Conservation (phyloP, 2,329 filamentous ascomycete species). For the Fusarium sp. region DNA sequence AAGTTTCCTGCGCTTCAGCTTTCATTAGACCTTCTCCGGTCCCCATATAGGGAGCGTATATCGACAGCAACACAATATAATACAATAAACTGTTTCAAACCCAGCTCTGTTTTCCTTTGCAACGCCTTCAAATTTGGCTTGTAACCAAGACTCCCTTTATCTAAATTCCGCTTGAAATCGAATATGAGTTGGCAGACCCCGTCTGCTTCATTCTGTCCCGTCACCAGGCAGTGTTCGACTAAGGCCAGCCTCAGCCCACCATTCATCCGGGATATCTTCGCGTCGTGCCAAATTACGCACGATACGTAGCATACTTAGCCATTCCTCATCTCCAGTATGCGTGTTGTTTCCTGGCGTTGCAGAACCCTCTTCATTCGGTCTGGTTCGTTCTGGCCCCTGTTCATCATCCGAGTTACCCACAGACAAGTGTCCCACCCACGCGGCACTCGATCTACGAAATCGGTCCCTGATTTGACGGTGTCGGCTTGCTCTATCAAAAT, state of each 20-base stretch:
- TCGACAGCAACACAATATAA: constrained; percentile 19
- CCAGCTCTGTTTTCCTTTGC: constrained; percentile 14
- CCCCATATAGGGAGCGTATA: not conserved
- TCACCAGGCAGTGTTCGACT: constrained; percentile 65
- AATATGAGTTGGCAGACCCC: constrained; percentile 4
- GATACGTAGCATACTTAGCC: constrained; percentile 77
- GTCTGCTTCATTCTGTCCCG: constrained; percentile 40
- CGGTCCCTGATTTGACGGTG: constrained; percentile 7
- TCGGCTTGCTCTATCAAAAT: constrained; percentile 8
- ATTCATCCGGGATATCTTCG: constrained; percentile 84
- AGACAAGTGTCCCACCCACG: constrained; percentile 47
- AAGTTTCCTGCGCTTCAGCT: constrained; percentile 4
- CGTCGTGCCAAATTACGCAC: constrained; percentile 76
- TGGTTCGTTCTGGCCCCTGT: constrained; percentile 35
- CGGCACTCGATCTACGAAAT: constrained; percentile 21
- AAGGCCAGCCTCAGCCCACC: constrained; percentile 80
- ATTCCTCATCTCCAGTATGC: constrained; percentile 54
- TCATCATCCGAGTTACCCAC: constrained; percentile 48
- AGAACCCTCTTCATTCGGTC: constrained; percentile 41
- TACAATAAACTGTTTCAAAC: constrained; percentile 16
- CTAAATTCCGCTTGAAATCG: constrained; percentile 10
- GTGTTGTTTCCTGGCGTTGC: constrained; percentile 32
- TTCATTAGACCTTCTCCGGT: constrained; percentile 10
- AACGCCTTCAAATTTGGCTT: constrained; percentile 16
- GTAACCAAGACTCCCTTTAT: not conserved